Base-by-base conservation (phyloP, 495 filamentous ascomycete species). In the Aspergillus campestris region DNA sequence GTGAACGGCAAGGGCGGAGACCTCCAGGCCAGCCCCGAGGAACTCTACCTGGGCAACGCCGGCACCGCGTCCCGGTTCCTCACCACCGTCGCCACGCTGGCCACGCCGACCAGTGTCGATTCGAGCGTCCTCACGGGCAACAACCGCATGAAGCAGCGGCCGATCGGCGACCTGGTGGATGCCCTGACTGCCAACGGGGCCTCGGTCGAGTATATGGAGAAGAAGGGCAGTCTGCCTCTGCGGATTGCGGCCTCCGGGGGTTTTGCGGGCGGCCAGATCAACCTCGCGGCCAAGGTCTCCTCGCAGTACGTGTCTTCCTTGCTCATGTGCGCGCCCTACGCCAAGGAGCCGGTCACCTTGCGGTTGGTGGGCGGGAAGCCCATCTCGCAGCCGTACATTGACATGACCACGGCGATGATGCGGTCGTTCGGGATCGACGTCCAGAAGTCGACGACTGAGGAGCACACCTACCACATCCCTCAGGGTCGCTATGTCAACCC, bases 361-460 rank as follows among this genome's bases (percentile, higher is more conserved):
- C 83, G 81, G 7, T 71, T 99, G 37, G 84, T 95, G 34, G 91
- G 91, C 34, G 92, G 89, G 43, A 95, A 94, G 67, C 90, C 91
- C 3, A 95, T 97, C 49, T 96, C 91, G 1, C 89, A 96, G 61
- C 83, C 83, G 11, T 99, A 99, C 58, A 97, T 97, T 59, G 89
- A 97, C 55, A 96, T 99, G 90, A 99, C 92, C 11, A 90, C 87
- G 10, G 78, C 88, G 13, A 97, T 99, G 90, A 99, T 99, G 92
- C 77, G 82, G 30, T 78, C 82, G 5, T 99, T 99, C 57, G 92
- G 92, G 33, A 81, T 97, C 41, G 61, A 83, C 31, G 91, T 96
- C 31, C 66, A 77, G 43, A 79, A 77, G 60, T 87, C 86, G 3
- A 67, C 73, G 13, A 81, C 74, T 4, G 85, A 94, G 51, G 78